These are phyloP conservation scores for Xylona heveae DNA, from an alignment of 495 filamentous ascomycete genomes.

Conservation along the genomic window DNA sequence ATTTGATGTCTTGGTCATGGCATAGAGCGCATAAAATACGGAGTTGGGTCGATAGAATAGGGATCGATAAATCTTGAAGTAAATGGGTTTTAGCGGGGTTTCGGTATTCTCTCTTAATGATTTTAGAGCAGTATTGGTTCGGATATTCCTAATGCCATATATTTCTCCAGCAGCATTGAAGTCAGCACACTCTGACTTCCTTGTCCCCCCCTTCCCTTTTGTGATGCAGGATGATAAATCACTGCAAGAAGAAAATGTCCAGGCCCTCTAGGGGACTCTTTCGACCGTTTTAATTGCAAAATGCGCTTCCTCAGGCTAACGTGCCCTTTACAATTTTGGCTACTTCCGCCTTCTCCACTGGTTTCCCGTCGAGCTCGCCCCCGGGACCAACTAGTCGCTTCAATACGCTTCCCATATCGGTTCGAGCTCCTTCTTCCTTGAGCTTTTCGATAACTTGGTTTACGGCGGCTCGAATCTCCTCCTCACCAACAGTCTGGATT, in stretches of 20 bases:
- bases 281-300: no score
- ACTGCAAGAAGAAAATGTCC: neutral
- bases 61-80: no score
- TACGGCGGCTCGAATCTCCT: slow-evolving; percentile 27
- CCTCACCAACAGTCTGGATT: slow-evolving; percentile 25
- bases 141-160: no score
- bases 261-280: neutral
- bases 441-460: slow-evolving; percentile 20
- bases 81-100: no score
- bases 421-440: slow-evolving; percentile 20
- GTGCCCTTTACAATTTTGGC: slow-evolving; percentile 21
- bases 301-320: neutral
- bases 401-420: slow-evolving; percentile 23
- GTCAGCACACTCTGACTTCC: no score
- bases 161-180: no score
- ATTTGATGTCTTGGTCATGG: no score
- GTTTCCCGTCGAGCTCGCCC: slow-evolving; percentile 28
- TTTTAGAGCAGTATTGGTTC: no score
- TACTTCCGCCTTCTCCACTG: slow-evolving; percentile 27
- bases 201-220: no score
- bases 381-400: slow-evolving; percentile 24
- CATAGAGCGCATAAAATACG: no score
- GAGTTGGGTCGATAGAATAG: no score
- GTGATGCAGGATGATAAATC: neutral
- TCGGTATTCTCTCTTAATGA: no score